Evolutionary conservation across 2,329 filamentous ascomycete species (phyloP).

Genomic region (Lasiodiplodia hormozganensis): DNA sequence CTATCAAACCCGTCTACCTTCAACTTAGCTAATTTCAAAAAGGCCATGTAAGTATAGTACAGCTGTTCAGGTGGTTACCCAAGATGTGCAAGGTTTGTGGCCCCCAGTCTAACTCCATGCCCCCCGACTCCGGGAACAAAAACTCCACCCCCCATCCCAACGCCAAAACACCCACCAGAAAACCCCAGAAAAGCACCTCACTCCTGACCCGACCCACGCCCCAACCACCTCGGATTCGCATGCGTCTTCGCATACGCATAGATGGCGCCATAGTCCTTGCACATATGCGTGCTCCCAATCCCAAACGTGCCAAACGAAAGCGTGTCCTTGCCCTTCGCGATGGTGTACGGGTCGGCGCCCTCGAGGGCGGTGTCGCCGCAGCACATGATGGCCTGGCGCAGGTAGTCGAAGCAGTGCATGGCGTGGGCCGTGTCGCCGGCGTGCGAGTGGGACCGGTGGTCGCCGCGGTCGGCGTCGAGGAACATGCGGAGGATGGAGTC

Average conservation of each 20-base stretch:
- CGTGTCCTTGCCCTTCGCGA: not conserved
- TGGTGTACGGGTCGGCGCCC: constrained; percentile 30
- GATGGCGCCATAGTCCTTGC: not conserved
- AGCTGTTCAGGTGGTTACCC: too few species aligned
- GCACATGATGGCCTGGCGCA: constrained; percentile 45
- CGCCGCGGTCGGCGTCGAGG: not conserved
- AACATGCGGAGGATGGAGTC: not conserved
- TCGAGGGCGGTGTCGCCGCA: constrained; percentile 42
- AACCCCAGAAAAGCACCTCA: too few species aligned
- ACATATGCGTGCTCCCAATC: not conserved
- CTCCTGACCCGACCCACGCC: too few species aligned
- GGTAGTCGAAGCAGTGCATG: constrained; percentile 48
- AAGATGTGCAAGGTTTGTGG: too few species aligned
- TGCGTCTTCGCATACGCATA: not conserved
- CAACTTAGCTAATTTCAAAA: too few species aligned
- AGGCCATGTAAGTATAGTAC: too few species aligned
- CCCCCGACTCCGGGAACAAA: too few species aligned
- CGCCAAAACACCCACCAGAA: too few species aligned
- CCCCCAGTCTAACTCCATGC: too few species aligned
- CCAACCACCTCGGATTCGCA: not conserved
- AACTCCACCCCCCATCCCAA: too few species aligned
- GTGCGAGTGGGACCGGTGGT: not conserved
- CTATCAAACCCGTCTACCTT: too few species aligned
- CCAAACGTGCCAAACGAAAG: not conserved
- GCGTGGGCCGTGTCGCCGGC: constrained; percentile 34